Percentiles rank a stretch among this genome's conserved stretches.
Conservation (phyloP, 1,284 basidiomycete genomes). For the Taiwanofungus camphoratus region DNA sequence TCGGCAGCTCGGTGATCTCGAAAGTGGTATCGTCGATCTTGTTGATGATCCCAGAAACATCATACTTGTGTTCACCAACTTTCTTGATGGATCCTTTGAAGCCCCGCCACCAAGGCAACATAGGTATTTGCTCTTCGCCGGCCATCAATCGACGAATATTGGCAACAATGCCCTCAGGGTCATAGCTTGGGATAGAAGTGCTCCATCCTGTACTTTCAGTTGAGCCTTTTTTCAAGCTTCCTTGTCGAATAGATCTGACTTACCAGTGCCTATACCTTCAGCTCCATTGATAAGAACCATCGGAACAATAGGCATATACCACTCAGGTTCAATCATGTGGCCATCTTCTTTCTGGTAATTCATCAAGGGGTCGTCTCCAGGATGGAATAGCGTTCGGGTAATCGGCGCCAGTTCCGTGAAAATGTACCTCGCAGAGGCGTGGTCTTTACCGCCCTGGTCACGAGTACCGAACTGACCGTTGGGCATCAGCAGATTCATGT, state of each 20-base stretch:
- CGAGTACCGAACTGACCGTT: slow-evolving; percentile 98
- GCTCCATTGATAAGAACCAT: slow-evolving; percentile 91
- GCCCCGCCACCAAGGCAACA: slow-evolving; percentile 97
- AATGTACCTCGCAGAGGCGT: slow-evolving; percentile 96
- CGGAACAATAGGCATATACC: slow-evolving; percentile 89
- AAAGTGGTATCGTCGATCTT: slow-evolving; percentile 87
- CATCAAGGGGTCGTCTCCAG: slow-evolving; percentile 82
- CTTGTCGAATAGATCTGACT: no score
- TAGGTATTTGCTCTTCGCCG: slow-evolving; percentile 78
- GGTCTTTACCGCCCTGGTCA: slow-evolving; percentile 87
- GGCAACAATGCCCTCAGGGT: slow-evolving; percentile 85
- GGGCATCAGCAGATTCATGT: slow-evolving; percentile 86
- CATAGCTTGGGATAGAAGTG: slow-evolving; percentile 90
- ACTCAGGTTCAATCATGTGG: slow-evolving; percentile 87
- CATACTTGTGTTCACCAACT: slow-evolving; percentile 82
- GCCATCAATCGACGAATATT: slow-evolving; percentile 88
- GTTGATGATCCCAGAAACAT: slow-evolving; percentile 69
- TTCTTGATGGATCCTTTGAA: slow-evolving; percentile 88
- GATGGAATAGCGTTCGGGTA: slow-evolving; percentile 78
- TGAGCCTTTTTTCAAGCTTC: no score
- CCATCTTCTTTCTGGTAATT: slow-evolving; percentile 89
- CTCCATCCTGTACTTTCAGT: slow-evolving; percentile 99
- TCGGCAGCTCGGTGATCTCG: slow-evolving; percentile 94
- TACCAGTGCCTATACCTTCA: slow-evolving; percentile 96
- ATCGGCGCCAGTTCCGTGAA: slow-evolving; percentile 82